Evolutionary conservation across 2,329 filamentous ascomycete genomes (phyloP).

Genomic region (Neophaeococcomyces mojaviensis): DNA sequence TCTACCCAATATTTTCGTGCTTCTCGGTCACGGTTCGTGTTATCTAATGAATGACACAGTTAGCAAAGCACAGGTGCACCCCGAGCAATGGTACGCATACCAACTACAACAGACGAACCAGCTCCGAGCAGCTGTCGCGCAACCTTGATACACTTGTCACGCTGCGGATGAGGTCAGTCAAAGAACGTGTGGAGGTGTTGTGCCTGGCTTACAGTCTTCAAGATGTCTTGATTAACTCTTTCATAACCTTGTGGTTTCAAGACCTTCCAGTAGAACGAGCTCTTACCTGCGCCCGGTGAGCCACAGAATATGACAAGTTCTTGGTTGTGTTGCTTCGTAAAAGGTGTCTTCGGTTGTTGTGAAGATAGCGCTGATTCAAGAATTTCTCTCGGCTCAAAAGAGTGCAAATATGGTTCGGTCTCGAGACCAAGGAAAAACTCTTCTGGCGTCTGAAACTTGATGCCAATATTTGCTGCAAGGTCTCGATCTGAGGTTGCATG

Average conservation of each 20-base stretch:
- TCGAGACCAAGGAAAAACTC: constrained; percentile 74
- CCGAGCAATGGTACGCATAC: constrained; percentile 44
- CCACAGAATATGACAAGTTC: constrained; percentile 84
- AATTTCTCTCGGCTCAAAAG: constrained; percentile 63
- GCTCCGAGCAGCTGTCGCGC: constrained; percentile 59
- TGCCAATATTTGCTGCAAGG: constrained; percentile 75
- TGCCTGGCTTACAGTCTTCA: constrained; percentile 58
- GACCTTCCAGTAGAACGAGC: constrained; percentile 75
- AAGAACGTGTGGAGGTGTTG: constrained; percentile 8
- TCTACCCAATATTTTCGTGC: constrained; percentile 71
- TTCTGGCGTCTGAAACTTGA: constrained; percentile 78
- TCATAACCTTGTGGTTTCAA: constrained; percentile 72
- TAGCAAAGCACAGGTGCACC: background rate
- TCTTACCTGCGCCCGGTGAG: constrained; percentile 84
- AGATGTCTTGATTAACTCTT: constrained; percentile 80
- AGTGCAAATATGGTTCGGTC: constrained; percentile 57
- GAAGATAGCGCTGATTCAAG: constrained; percentile 24
- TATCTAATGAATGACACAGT: constrained; percentile 52
- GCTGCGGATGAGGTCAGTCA: constrained; percentile 30
- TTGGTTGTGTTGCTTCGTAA: constrained; percentile 55
- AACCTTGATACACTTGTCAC: constrained; percentile 61
- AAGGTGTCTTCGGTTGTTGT: constrained; percentile 14
- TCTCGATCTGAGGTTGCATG: constrained; percentile 62
- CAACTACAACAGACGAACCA: constrained; percentile 66
- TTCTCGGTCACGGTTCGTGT: constrained; percentile 82